Evolutionary conservation across 495 filamentous ascomycete species (phyloP).

Genomic region (Talaromyces proteolyticus): DNA sequence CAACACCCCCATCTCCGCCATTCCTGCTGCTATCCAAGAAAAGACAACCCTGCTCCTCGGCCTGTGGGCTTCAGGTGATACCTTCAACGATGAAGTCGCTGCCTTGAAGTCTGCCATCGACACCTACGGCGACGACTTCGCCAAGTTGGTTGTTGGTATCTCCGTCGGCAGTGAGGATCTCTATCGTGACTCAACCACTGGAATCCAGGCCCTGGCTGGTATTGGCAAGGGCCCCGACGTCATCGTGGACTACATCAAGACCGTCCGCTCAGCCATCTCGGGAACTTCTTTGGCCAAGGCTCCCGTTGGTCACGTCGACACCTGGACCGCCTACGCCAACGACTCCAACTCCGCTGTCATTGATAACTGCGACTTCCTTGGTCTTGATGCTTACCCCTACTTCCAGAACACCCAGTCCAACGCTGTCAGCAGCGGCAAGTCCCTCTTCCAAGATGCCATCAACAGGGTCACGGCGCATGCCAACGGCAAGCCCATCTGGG

Average conservation of each 20-base stretch:
- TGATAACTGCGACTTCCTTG: conserved; percentile 66
- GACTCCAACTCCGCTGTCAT: conserved; percentile 64
- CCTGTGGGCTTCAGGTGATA: conserved; percentile 69
- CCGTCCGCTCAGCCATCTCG: conserved; percentile 51
- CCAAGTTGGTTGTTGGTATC: conserved; percentile 68
- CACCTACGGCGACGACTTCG: conserved; percentile 56
- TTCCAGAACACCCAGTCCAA: conserved; percentile 69
- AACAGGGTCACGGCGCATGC: conserved; percentile 50
- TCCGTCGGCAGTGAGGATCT: conserved; percentile 89
- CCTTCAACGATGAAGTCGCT: conserved; percentile 62
- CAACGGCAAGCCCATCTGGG: conserved; percentile 69
- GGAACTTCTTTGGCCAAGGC: conserved; percentile 49
- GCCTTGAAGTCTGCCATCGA: conserved; percentile 60
- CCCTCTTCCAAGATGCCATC: conserved; percentile 59
- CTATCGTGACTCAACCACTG: conserved; percentile 67
- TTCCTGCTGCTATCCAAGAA: conserved; percentile 72
- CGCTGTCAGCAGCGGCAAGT: conserved; percentile 52
- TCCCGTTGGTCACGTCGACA: conserved; percentile 83
- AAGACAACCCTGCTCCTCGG: conserved; percentile 69
- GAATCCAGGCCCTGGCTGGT: conserved; percentile 45
- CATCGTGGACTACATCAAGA: conserved; percentile 60
- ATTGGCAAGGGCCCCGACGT: conserved; percentile 51
- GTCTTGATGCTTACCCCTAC: conserved; percentile 71
- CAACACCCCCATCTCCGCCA: conserved; percentile 57
- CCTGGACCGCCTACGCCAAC: conserved; percentile 84